Percentiles rank a stretch among this genome's conserved stretches.
phyloP scores from a whole-genome alignment of 108 stramenopile species.

The Conticribra weissflogii region DNA sequence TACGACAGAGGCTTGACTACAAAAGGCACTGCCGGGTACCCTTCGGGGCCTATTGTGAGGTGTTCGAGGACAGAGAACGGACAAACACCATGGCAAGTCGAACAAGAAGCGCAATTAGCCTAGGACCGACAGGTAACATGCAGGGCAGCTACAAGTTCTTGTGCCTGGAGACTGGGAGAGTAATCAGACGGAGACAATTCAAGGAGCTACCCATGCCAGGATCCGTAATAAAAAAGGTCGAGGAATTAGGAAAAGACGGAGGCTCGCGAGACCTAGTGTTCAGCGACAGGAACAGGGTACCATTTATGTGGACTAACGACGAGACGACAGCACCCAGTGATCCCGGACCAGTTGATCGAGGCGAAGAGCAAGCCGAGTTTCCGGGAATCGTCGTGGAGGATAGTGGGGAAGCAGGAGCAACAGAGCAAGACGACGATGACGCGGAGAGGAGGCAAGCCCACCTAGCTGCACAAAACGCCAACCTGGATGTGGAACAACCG shows the following conservation, averaged over 20 bases:
- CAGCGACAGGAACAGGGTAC: slow-evolving; percentile 14
- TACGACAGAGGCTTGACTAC: slow-evolving; percentile 21
- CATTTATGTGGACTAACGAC: background rate
- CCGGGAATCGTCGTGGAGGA: slow-evolving; percentile 2
- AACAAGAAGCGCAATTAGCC: background rate
- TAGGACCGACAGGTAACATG: too few species aligned
- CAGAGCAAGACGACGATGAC: slow-evolving; percentile 20
- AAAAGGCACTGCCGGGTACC: too few species aligned
- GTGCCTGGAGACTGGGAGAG: slow-evolving; percentile 22
- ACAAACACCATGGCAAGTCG: background rate
- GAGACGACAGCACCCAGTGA: background rate
- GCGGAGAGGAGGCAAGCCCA: background rate
- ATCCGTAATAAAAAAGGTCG: slow-evolving; percentile 15
- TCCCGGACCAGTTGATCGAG: background rate
- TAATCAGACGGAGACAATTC: slow-evolving; percentile 24
- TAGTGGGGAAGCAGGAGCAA: slow-evolving; percentile 22
- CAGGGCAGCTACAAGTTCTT: slow-evolving; percentile 54
- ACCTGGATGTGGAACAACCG: too few species aligned
- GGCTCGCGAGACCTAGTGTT: slow-evolving; percentile 6
- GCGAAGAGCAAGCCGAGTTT: slow-evolving; percentile 3
- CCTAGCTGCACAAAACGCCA: background rate
- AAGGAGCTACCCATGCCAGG: slow-evolving; percentile 2
- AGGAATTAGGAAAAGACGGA: slow-evolving; percentile 19
- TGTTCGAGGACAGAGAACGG: too few species aligned
- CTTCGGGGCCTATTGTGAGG: too few species aligned